A percentile compares a stretch with the other conserved stretches of the same genome.
phyloP scores from a whole-genome alignment of 2,329 filamentous ascomycete species.

The Epicoccum sorghinum region DNA sequence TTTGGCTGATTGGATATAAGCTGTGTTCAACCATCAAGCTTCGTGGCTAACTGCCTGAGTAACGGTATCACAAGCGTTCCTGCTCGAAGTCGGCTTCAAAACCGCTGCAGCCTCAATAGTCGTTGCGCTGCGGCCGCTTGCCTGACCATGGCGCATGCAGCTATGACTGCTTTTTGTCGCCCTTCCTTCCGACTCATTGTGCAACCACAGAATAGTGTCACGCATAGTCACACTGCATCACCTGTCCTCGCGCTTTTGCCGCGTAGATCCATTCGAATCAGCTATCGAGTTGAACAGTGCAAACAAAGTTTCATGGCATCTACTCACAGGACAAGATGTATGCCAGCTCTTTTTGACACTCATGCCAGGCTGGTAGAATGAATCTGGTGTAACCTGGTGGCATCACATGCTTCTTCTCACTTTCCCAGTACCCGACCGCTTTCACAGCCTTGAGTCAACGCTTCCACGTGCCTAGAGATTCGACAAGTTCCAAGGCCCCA shows the following conservation, averaged over 20 bases:
- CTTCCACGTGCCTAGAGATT: constrained; percentile 10
- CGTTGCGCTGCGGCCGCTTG: constrained; percentile 8
- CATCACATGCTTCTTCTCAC: not conserved
- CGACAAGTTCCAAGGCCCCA: not conserved
- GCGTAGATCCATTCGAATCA: not conserved
- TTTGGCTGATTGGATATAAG: not conserved
- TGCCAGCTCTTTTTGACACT: no score
- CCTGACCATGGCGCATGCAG: constrained; percentile 9
- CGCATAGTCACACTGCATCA: constrained; percentile 6
- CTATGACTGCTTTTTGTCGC: constrained; percentile 15
- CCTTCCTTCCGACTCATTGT: constrained; percentile 8
- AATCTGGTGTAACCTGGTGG: not conserved
- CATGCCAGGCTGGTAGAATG: no score
- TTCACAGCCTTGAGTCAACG: constrained; percentile 3
- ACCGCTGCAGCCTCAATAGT: constrained; percentile 1
- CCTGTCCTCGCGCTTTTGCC: constrained; percentile 8
- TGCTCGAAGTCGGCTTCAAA: constrained; percentile 1
- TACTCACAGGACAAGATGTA: not conserved
- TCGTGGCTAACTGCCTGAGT: constrained; percentile 18
- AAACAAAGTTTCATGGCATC: not conserved
- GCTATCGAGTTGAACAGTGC: not conserved
- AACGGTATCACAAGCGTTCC: constrained; percentile 3
- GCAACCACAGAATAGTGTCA: constrained; percentile 6
- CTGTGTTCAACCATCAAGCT: constrained; percentile 13
- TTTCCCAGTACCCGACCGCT: not conserved